Conservation (phyloP, 2,329 filamentous ascomycete genomes). For the Epicoccum sorghinum region DNA sequence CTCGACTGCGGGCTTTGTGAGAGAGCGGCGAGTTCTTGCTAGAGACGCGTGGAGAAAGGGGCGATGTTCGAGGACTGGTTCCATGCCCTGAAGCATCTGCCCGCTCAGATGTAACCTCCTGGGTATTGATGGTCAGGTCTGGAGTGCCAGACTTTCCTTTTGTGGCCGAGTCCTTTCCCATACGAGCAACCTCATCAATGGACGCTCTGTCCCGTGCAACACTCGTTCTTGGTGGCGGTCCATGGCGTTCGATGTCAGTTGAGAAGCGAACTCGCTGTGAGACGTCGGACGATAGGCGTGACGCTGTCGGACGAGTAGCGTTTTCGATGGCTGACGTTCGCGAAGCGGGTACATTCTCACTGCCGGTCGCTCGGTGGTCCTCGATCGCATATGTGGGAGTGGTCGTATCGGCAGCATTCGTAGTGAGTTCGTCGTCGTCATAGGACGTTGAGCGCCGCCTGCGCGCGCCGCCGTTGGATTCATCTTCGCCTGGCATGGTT, state of each 20-base stretch:
- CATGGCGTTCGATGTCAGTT: conserved; percentile 41
- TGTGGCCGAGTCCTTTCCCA: conserved; percentile 15
- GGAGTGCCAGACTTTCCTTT: conserved; percentile 40
- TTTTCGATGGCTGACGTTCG: conserved; percentile 31
- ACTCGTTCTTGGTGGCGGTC: conserved; percentile 20
- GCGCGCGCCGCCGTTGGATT: conserved; percentile 36
- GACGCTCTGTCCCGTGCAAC: conserved; percentile 20
- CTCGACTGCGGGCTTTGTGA: conserved; percentile 47
- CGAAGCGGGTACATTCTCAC: conserved; percentile 18
- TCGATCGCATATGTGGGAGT: conserved; percentile 25
- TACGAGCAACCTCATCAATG: conserved; percentile 20
- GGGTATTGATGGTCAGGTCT: conserved; percentile 44
- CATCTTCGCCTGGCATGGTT: conserved; percentile 38
- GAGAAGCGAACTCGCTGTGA: conserved; percentile 46
- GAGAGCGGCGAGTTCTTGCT: conserved; percentile 41
- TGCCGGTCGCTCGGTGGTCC: conserved; percentile 16
- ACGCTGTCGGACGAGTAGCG: conserved; percentile 31
- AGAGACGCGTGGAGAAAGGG: conserved; percentile 27
- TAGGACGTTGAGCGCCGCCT: conserved; percentile 37
- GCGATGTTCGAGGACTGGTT: conserved; percentile 22
- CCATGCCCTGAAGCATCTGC: conserved; percentile 8
- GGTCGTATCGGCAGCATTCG: conserved; percentile 15
- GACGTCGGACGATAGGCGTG: conserved; percentile 36
- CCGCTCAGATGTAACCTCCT: conserved; percentile 25
- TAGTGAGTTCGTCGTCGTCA: conserved; percentile 29